These are phyloP conservation scores for Spathaspora girioi DNA, from an alignment of 805 yeast genomes.

Conservation along the genomic window DNA sequence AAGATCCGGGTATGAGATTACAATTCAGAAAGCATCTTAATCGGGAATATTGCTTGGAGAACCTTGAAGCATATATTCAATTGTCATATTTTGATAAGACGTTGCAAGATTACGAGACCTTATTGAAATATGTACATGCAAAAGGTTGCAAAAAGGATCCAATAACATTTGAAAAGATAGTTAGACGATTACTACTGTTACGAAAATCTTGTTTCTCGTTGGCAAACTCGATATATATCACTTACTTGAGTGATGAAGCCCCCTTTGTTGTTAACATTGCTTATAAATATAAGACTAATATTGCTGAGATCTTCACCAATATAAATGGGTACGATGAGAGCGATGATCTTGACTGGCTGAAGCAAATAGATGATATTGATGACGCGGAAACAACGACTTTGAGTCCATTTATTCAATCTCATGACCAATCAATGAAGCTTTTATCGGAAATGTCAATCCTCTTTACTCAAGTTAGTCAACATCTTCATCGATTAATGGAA, in stretches of 20 bases:
- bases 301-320: constrained; percentile 23
- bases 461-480: constrained; percentile 41
- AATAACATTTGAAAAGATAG: constrained; percentile 1
- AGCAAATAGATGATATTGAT: background rate
- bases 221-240: constrained; percentile 62
- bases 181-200: constrained; percentile 14
- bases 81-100: constrained; percentile 50
- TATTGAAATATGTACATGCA: background rate
- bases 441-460: constrained; percentile 8
- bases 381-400: background rate
- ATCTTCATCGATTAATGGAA: constrained; percentile 60
- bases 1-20: constrained; percentile 74
- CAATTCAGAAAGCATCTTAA: constrained; percentile 65
- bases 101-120: constrained; percentile 37
- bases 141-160: background rate
- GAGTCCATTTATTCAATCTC: background rate
- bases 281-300: constrained; percentile 43
- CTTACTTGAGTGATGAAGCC: constrained; percentile 63
- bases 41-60: constrained; percentile 67
- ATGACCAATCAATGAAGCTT: background rate
- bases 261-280: constrained; percentile 71
- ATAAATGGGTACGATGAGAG: background rate
- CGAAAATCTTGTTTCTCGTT: constrained; percentile 55
- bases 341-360: background rate
- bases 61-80: constrained; percentile 66